Evolutionary conservation across 2,329 filamentous ascomycete genomes (phyloP).

Genomic region (Eutypa lata): DNA sequence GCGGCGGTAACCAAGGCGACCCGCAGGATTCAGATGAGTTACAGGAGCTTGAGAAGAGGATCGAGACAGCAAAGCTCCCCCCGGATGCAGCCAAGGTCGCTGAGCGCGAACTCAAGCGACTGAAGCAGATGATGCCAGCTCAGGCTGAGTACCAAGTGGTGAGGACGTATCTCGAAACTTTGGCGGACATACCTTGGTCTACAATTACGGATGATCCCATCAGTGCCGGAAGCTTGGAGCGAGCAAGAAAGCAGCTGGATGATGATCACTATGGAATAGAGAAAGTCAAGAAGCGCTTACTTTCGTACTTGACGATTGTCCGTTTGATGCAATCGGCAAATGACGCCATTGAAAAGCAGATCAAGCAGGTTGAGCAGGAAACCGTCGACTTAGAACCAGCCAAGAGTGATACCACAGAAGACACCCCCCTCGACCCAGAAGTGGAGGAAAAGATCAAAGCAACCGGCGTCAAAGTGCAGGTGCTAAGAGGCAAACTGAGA

Average conservation of each 20-base stretch:
- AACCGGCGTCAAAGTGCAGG: conserved; percentile 63
- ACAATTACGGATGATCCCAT: conserved; percentile 81
- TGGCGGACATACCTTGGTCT: conserved; percentile 92
- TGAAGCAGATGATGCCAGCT: conserved; percentile 93
- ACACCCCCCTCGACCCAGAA: conserved; percentile 32
- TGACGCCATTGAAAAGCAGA: conserved; percentile 74
- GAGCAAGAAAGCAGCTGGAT: conserved; percentile 85
- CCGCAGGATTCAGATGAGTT: conserved; percentile 86
- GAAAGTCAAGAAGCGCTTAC: conserved; percentile 91
- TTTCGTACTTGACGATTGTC: conserved; percentile 95
- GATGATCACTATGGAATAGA: conserved; percentile 95
- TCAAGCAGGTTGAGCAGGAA: conserved; percentile 63
- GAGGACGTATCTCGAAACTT: conserved; percentile 87
- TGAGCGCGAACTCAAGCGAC: conserved; percentile 78
- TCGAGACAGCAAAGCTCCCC: conserved; percentile 77
- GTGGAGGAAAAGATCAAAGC: conserved; percentile 37
- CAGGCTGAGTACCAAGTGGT: conserved; percentile 96
- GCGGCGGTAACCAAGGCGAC: conserved; percentile 52
- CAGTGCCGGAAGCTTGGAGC: conserved; percentile 72
- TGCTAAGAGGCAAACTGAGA: conserved; percentile 78
- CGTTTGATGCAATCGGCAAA: conserved; percentile 92
- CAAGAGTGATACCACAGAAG: conserved; percentile 28
- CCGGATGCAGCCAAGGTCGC: conserved; percentile 88
- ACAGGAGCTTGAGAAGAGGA: conserved; percentile 84
- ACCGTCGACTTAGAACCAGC: conserved; percentile 42